These are phyloP conservation scores for Quercus tomentella DNA, from an alignment of 331 rosid genomes.

Conservation along the genomic window DNA sequence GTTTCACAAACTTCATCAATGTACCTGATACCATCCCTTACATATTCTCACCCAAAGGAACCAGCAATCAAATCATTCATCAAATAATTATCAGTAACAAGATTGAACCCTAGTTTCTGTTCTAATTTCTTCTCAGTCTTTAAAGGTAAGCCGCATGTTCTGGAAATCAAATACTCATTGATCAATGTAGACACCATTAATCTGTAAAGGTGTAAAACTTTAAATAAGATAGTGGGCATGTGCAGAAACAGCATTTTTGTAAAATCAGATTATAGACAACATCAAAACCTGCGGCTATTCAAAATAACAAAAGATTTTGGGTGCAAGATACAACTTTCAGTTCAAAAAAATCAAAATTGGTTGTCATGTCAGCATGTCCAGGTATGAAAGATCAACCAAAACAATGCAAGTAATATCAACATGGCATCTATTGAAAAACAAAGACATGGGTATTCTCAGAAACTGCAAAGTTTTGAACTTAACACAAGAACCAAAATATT, in stretches of 20 bases:
- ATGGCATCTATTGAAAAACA: background rate
- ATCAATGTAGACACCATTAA: slow-evolving; percentile 54
- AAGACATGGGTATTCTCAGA: background rate
- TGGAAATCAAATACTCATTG: slow-evolving; percentile 56
- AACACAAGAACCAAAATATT: background rate
- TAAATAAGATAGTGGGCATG: slow-evolving; percentile 27
- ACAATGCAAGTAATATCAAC: slow-evolving; percentile 1
- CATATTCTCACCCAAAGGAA: slow-evolving; percentile 71
- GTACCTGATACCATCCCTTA: slow-evolving; percentile 80
- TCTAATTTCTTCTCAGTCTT: slow-evolving; percentile 37
- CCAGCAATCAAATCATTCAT: slow-evolving; percentile 46
- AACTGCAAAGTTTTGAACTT: background rate
- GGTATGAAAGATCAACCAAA: background rate
- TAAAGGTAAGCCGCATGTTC: slow-evolving; percentile 42
- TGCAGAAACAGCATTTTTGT: slow-evolving; percentile 48
- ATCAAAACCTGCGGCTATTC: background rate
- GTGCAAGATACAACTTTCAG: background rate
- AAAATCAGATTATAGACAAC: slow-evolving; percentile 15
- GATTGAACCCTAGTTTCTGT: slow-evolving; percentile 28
- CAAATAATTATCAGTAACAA: slow-evolving; percentile 31
- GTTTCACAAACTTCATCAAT: slow-evolving; percentile 61
- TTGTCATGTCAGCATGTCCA: background rate
- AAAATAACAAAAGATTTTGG: background rate
- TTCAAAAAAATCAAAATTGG: background rate
- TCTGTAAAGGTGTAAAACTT: slow-evolving; percentile 36